A percentile compares a stretch with the other conserved stretches of the same genome.
Evolutionary conservation across 176 grass and related monocot species (phyloP).

Genomic region (Panicum miliaceum): DNA sequence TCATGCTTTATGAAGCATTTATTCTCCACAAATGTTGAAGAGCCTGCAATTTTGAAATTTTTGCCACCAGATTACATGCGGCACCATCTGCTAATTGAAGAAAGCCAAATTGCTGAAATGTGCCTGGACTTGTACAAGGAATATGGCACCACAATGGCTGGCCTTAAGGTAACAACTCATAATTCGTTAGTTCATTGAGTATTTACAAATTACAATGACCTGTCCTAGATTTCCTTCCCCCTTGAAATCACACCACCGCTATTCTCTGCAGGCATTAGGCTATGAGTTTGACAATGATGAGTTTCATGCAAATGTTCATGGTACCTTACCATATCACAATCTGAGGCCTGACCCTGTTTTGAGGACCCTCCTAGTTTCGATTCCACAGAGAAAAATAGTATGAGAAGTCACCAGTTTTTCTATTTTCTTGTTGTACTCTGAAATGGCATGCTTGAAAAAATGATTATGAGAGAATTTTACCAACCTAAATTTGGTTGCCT

Average conservation of each 20-base stretch:
- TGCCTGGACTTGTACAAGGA: constrained; percentile 76
- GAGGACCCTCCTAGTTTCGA: constrained; percentile 67
- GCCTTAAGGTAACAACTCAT: constrained; percentile 58
- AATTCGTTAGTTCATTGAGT: background rate
- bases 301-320: constrained; percentile 77
- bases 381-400: constrained; percentile 79
- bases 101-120: constrained; percentile 66
- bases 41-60: constrained; percentile 15
- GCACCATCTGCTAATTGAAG: constrained; percentile 65
- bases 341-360: constrained; percentile 64
- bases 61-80: constrained; percentile 69
- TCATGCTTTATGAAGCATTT: constrained; percentile 19
- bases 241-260: background rate
- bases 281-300: constrained; percentile 65
- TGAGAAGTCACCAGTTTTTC: background rate
- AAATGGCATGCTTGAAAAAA: background rate
- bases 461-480: background rate
- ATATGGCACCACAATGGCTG: constrained; percentile 83
- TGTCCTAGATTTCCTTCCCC: background rate
- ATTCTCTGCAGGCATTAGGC: constrained; percentile 54
- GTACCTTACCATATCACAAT: constrained; percentile 70
- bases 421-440: background rate
- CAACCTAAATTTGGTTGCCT: constrained; percentile 20
- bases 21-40: constrained; percentile 12
- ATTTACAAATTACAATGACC: background rate